Percentiles rank a stretch among this genome's conserved stretches.
These are phyloP conservation scores for Chrysanthemum lavandulifolium DNA, from an alignment of 129 eudicot species.

Conservation along the genomic window DNA sequence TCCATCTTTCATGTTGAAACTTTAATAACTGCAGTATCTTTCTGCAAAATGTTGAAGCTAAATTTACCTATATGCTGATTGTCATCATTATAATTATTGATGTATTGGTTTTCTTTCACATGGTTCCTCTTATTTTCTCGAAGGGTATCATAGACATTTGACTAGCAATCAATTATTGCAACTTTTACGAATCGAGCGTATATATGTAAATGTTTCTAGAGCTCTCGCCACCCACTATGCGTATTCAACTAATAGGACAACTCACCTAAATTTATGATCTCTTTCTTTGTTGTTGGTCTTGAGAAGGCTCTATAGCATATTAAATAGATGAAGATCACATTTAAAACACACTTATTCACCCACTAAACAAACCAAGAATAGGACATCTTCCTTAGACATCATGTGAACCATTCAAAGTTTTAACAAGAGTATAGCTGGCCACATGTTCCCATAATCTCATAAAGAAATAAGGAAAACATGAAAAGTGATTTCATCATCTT, in stretches of 20 bases:
- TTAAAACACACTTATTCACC: conserved; percentile 29
- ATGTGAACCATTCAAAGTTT: conserved; percentile 49
- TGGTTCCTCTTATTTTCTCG: background rate
- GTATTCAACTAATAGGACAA: conserved; percentile 32
- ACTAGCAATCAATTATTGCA: background rate
- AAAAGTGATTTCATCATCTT: conserved; percentile 39
- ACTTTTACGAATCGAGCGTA: background rate
- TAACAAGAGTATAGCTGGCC: conserved; percentile 41
- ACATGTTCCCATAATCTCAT: conserved; percentile 53
- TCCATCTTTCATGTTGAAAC: too few relatives aligned
- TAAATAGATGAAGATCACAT: conserved; percentile 21
- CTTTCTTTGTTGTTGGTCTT: conserved; percentile 17
- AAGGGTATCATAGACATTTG: conserved; percentile 17
- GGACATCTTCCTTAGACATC: conserved; percentile 31
- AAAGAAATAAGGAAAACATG: conserved; percentile 35
- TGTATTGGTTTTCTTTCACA: background rate
- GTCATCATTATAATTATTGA: too few relatives aligned
- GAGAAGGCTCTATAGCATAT: conserved; percentile 15
- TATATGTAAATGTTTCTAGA: conserved; percentile 19
- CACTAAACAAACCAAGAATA: conserved; percentile 31
- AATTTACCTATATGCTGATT: background rate
- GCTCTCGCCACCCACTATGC: conserved; percentile 26
- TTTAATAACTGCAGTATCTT: too few relatives aligned
- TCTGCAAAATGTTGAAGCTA: background rate
- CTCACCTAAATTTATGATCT: conserved; percentile 16